Conservation (phyloP, 129 eudicot species). For the Deinandra increscens region DNA sequence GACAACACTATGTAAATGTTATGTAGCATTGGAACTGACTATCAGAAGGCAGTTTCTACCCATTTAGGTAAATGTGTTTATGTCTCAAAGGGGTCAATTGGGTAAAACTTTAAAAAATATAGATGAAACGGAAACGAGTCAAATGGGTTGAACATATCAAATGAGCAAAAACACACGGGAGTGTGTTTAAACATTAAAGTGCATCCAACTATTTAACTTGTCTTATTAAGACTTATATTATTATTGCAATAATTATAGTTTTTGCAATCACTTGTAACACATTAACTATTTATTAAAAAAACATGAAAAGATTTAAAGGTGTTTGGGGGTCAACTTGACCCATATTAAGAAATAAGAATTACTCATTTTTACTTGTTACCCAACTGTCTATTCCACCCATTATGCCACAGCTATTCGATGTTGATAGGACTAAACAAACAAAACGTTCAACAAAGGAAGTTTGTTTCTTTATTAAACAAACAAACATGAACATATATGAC, state of each 20-base stretch:
- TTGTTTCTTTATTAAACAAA: too few relatives aligned
- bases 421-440: not conserved
- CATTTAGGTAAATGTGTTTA: too few relatives aligned
- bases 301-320: not conserved
- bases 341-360: not conserved
- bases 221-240: not conserved
- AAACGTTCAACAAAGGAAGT: not conserved
- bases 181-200: not conserved
- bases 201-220: conserved; percentile 42
- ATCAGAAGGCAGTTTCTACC: too few relatives aligned
- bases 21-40: too few relatives aligned
- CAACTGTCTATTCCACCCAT: not conserved
- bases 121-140: too few relatives aligned
- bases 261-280: not conserved
- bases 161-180: too few relatives aligned
- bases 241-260: not conserved
- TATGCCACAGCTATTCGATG: not conserved
- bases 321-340: not conserved
- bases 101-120: conserved; percentile 9
- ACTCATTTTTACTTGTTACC: not conserved
- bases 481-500: too few relatives aligned
- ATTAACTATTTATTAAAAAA: not conserved
- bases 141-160: too few relatives aligned
- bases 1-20: too few relatives aligned
- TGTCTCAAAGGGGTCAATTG: conserved; percentile 24